Conservation (phyloP, 805 yeast species). For the Zygoascus flipseniorum region DNA sequence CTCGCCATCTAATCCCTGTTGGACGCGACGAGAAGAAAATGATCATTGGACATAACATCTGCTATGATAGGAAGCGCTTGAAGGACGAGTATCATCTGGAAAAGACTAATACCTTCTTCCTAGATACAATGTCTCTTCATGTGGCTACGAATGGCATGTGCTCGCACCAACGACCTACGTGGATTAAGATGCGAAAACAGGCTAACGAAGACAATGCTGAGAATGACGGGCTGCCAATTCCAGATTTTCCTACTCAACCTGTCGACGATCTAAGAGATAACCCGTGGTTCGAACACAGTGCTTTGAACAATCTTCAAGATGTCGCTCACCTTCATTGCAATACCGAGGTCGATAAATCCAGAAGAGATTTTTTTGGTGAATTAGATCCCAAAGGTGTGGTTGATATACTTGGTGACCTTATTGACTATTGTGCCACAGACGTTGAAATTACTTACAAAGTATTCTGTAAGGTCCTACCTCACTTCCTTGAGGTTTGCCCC, state of each 20-base stretch:
- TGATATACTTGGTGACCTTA: constrained; percentile 49
- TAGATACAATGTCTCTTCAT: constrained; percentile 92
- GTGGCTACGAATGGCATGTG: constrained; percentile 88
- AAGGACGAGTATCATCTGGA: constrained; percentile 69
- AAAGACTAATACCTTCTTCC: constrained; percentile 61
- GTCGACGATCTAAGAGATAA: constrained; percentile 17
- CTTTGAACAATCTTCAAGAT: constrained; percentile 70
- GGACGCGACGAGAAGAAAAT: constrained; percentile 42
- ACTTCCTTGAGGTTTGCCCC: constrained; percentile 60
- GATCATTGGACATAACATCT: constrained; percentile 82
- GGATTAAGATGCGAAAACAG: constrained; percentile 38
- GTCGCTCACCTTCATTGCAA: constrained; percentile 76
- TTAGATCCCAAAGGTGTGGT: constrained; percentile 45
- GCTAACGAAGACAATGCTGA: constrained; percentile 9
- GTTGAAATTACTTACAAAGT: constrained; percentile 68
- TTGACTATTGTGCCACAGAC: constrained; percentile 80
- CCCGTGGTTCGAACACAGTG: constrained; percentile 78
- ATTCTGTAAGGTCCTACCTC: constrained; percentile 59
- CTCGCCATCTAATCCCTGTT: constrained; percentile 65
- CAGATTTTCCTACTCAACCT: not conserved
- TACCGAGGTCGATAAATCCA: constrained; percentile 53
- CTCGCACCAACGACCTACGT: constrained; percentile 77
- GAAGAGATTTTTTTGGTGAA: constrained; percentile 56
- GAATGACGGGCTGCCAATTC: constrained; percentile 2
- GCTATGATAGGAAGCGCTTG: constrained; percentile 84